Conservation (phyloP, 495 filamentous ascomycete species). For the Neurospora cerealis region DNA sequence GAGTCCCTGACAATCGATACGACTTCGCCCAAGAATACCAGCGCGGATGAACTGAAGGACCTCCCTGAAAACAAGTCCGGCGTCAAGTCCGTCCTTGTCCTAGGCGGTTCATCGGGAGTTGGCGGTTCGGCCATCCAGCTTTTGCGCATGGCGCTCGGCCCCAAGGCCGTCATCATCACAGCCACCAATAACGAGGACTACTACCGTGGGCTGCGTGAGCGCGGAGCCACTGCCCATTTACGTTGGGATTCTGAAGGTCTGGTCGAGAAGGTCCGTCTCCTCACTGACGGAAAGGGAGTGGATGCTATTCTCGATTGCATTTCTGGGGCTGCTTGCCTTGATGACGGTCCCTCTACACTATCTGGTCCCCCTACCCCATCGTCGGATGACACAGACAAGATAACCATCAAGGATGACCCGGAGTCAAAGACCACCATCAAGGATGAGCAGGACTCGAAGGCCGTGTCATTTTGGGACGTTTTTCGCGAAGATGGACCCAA, state of each 20-base stretch:
- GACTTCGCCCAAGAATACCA: background rate
- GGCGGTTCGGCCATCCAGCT: slow-evolving; percentile 33
- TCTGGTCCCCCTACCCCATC: background rate
- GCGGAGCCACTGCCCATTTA: slow-evolving; percentile 17
- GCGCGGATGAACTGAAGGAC: background rate
- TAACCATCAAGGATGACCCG: background rate
- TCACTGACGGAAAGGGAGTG: slow-evolving; percentile 20
- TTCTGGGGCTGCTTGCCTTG: slow-evolving; percentile 1
- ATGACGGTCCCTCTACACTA: too few species aligned
- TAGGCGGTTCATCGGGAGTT: slow-evolving; percentile 34
- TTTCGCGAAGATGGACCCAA: slow-evolving; percentile 21
- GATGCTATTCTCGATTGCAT: slow-evolving; percentile 33
- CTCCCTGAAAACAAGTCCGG: background rate
- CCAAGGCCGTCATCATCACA: slow-evolving; percentile 23
- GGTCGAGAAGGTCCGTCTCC: background rate
- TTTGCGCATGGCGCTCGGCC: slow-evolving; percentile 25
- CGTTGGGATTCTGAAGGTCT: slow-evolving; percentile 9
- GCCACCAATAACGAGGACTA: slow-evolving; percentile 19
- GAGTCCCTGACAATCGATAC: background rate
- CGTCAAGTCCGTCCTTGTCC: slow-evolving; percentile 26
- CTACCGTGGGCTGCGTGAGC: slow-evolving; percentile 8
- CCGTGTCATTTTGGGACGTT: slow-evolving; percentile 4
- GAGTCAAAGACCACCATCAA: background rate
- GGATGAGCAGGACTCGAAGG: background rate
- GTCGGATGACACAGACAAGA: background rate